These are phyloP conservation scores for Apiotrichum montevideense DNA, from an alignment of 1,284 basidiomycete species.

Conservation along the genomic window DNA sequence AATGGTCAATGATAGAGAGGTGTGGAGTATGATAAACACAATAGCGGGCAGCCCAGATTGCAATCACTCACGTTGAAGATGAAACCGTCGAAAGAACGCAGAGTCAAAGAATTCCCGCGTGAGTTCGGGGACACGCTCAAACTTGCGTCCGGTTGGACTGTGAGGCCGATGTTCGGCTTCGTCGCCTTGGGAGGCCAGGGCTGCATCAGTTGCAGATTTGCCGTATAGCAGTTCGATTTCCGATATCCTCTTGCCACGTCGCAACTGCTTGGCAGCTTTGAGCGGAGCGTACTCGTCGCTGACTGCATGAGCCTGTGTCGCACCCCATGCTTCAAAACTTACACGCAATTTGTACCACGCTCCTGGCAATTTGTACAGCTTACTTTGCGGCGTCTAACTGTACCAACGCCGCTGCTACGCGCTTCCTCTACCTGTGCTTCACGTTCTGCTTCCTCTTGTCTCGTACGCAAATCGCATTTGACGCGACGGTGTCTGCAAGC, in stretches of 20 bases:
- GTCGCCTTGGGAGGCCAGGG: conserved; percentile 24
- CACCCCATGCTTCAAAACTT: conserved; percentile 43
- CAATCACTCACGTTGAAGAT: conserved; percentile 62
- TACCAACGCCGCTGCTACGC: not conserved
- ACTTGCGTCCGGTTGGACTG: conserved; percentile 17
- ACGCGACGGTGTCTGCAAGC: conserved; percentile 76
- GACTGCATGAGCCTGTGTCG: not conserved
- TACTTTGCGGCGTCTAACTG: conserved; percentile 33
- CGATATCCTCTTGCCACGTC: conserved; percentile 73
- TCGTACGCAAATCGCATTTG: conserved; percentile 43
- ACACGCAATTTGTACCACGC: conserved; percentile 77
- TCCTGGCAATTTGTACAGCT: conserved; percentile 78
- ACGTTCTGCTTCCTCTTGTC: conserved; percentile 32
- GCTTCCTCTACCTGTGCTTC: conserved; percentile 8
- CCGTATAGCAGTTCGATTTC: conserved; percentile 57
- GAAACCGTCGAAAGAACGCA: conserved; percentile 71
- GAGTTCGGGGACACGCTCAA: conserved; percentile 51
- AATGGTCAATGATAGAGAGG: no score
- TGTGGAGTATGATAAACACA: no score
- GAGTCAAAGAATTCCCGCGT: conserved; percentile 72
- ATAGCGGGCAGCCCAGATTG: no score
- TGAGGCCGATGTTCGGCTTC: conserved; percentile 8
- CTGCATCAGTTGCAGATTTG: conserved; percentile 31
- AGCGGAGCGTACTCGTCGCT: conserved; percentile 80
- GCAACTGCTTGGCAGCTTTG: conserved; percentile 74